Evolutionary conservation across 176 grass and related monocot species (phyloP).

Genomic region (Aegilops bicornis): DNA sequence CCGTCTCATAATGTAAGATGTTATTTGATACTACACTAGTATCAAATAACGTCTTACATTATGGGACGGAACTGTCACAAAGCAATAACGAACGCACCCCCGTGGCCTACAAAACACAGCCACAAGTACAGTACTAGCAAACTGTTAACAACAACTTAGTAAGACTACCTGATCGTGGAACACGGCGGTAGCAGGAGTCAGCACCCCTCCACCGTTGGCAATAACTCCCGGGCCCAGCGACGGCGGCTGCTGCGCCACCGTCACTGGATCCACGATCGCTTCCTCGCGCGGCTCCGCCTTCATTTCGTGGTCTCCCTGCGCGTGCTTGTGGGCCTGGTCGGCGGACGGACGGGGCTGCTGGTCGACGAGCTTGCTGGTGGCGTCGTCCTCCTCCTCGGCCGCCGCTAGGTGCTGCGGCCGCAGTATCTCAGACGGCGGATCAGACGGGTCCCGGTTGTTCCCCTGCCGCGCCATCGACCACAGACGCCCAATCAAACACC

Average conservation of each 20-base stretch:
- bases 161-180: conserved; percentile 62
- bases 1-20: no score
- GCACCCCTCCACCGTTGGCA: conserved; percentile 7
- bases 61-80: no score
- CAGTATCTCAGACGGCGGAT: conserved; percentile 66
- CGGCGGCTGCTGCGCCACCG: conserved; percentile 22
- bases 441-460: conserved; percentile 43
- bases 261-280: neutral
- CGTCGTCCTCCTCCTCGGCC: conserved; percentile 75
- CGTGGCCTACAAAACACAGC: neutral
- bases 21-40: no score
- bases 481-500: neutral
- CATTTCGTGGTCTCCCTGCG: conserved; percentile 28
- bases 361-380: conserved; percentile 71
- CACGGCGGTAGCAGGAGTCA: conserved; percentile 28
- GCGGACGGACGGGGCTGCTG: conserved; percentile 22
- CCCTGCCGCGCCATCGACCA: conserved; percentile 46
- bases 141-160: neutral
- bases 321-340: conserved; percentile 25
- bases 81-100: no score
- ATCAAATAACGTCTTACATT: no score
- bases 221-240: conserved; percentile 14
- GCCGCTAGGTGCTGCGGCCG: conserved; percentile 54
- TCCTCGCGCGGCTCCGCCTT: conserved; percentile 65
- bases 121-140: neutral